phyloP scores from a whole-genome alignment of 345 rosid genomes.

The Murraya koenigii region DNA sequence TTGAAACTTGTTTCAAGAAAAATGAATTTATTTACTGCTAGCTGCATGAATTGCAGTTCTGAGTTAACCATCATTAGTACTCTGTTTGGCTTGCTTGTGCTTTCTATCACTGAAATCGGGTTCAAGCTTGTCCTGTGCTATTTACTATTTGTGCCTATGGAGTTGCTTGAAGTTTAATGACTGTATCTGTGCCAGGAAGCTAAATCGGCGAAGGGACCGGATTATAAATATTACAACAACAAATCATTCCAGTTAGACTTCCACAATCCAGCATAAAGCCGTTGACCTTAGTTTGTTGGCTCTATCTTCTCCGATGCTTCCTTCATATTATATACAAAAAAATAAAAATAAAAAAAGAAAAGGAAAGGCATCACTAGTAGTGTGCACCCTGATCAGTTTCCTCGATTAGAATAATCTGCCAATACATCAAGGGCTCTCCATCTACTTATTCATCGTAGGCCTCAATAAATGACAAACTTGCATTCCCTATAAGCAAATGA shows the following conservation, averaged over 20 bases:
- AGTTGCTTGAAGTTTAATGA: not conserved
- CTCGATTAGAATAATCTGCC: not conserved
- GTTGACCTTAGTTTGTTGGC: not conserved
- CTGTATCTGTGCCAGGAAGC: not conserved
- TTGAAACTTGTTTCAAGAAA: too few relatives aligned
- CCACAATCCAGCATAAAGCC: not conserved
- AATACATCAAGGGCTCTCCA: not conserved
- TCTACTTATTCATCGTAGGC: not conserved
- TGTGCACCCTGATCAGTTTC: not conserved
- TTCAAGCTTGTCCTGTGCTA: not conserved
- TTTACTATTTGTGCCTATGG: too few relatives aligned
- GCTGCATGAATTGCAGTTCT: not conserved
- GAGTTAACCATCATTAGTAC: not conserved
- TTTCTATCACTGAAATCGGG: not conserved
- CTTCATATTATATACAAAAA: not conserved
- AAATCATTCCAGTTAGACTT: not conserved
- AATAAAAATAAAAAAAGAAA: not conserved
- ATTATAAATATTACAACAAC: not conserved
- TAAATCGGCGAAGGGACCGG: not conserved
- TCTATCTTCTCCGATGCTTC: not conserved
- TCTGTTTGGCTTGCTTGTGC: slow-evolving; percentile 2
- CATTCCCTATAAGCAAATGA: not conserved
- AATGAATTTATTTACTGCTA: not conserved
- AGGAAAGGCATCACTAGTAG: not conserved
- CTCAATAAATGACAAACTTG: not conserved